Conservation (phyloP, 192 early-diverging fungal species). For the Umbelopsis sp. region DNA sequence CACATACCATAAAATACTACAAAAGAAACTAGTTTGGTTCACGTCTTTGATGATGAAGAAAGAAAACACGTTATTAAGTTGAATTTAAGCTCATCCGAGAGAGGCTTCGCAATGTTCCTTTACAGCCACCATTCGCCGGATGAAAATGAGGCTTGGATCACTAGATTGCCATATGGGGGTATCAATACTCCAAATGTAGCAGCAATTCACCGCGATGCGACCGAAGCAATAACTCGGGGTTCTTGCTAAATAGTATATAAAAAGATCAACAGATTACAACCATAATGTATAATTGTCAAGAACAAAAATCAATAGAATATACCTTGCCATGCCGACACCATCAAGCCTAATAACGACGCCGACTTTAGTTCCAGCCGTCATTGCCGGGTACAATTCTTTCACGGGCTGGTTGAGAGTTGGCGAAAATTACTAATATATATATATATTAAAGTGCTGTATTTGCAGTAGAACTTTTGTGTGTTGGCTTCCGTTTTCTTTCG, state of each 20-base stretch:
- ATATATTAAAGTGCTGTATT: slow-evolving; percentile 1
- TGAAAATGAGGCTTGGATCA: no score
- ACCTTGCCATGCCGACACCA: neutral
- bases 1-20: no score
- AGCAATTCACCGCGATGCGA: neutral
- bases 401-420: neutral
- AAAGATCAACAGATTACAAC: neutral
- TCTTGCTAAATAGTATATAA: neutral
- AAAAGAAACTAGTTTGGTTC: no score
- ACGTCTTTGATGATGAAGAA: no score
- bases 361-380: neutral
- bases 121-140: neutral
- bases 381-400: neutral
- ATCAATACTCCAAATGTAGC: neutral
- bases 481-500: neutral
- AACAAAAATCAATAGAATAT: neutral
- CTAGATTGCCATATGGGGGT: neutral
- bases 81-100: no score
- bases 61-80: no score
- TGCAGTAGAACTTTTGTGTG: neutral
- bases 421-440: neutral
- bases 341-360: neutral
- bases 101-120: neutral
- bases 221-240: neutral
- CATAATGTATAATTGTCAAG: neutral